These are phyloP conservation scores for Colletotrichum kahawae DNA, from an alignment of 2,329 filamentous ascomycete species.

Conservation along the genomic window DNA sequence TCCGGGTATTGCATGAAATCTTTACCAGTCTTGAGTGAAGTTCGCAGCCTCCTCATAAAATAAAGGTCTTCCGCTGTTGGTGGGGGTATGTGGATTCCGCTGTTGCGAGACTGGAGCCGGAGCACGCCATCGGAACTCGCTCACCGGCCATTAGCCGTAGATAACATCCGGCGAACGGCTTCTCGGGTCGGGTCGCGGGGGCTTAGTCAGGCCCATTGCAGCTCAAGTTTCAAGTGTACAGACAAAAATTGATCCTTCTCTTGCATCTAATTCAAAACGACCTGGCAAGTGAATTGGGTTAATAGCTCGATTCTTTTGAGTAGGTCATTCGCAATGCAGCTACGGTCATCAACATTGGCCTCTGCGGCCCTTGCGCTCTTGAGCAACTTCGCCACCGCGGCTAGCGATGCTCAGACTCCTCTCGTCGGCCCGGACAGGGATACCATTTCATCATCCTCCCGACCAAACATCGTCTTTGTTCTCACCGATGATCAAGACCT, in stretches of 20 bases:
- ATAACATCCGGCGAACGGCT: neutral
- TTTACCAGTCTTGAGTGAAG: no score
- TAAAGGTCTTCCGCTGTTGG: no score
- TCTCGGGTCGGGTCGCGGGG: neutral
- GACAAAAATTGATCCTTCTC: neutral
- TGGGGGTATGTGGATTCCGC: neutral
- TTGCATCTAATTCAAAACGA: neutral
- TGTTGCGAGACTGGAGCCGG: neutral
- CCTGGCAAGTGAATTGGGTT: neutral
- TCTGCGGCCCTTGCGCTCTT: neutral
- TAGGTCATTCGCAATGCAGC: neutral
- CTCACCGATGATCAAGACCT: slow-evolving; percentile 72
- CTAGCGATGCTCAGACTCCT: neutral
- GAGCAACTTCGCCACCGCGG: neutral
- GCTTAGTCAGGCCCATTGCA: neutral
- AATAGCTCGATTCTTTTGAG: neutral
- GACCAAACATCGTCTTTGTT: slow-evolving; percentile 67
- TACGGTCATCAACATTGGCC: neutral
- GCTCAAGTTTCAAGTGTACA: neutral
- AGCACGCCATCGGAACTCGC: slow-evolving; percentile 17
- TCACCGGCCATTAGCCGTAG: neutral
- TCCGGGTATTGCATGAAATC: no score
- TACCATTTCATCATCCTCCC: slow-evolving; percentile 1
- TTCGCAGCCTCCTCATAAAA: no score
- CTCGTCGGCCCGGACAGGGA: neutral